Evolutionary conservation across 2,329 filamentous ascomycete species (phyloP), one percentile per base, ranked within the genome.

Genomic region (Neonectria punicea): DNA sequence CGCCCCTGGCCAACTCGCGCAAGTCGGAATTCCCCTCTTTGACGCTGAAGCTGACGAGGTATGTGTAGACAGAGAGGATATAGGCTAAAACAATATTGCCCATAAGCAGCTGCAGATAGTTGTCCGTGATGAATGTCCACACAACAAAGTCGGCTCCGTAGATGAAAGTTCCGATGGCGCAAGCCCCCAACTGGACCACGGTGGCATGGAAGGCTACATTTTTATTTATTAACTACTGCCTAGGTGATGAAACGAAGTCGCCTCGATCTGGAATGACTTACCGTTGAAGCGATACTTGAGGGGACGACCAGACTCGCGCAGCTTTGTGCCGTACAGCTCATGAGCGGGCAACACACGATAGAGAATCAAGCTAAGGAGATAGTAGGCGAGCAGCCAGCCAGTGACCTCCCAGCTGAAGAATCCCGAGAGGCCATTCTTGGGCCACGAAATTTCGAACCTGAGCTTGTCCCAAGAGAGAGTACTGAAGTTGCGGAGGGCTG

Each of bases 101-200:
- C 0, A 93, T 95, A 20, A 97, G 85, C 28, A 98, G 85, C 74
- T 94, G 93, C 53, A 96, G 72, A 76, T 94, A 96, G 81, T 98
- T 94, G 75, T 96, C 89, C 80, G 92, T 89, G 73, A 98, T 93
- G 81, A 93, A 98, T 13, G 90, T 92, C 94, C 94, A 98, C 51
- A 97, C 86, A 10, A 88, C 85, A 73, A 96, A 97, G 34, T 94
- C 85, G 47, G 93, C 87, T 57, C 94, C 94, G 70, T 94, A 86
- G 9, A 89, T 76, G 43, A 89, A 82, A 1, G 93, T 97, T 22
- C 93, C 93, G 6, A 89, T 87, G 25, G 88, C 88, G 58, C 89
- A 87, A 3, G 90, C 83, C 7, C 84, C 83, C 46, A 97, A 82
- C 60, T 91, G 93, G 69, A 92, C 84, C 61, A 94, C 77, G 28